phyloP scores from a whole-genome alignment of 768 basidiomycete species.

The Terana coerulea region DNA sequence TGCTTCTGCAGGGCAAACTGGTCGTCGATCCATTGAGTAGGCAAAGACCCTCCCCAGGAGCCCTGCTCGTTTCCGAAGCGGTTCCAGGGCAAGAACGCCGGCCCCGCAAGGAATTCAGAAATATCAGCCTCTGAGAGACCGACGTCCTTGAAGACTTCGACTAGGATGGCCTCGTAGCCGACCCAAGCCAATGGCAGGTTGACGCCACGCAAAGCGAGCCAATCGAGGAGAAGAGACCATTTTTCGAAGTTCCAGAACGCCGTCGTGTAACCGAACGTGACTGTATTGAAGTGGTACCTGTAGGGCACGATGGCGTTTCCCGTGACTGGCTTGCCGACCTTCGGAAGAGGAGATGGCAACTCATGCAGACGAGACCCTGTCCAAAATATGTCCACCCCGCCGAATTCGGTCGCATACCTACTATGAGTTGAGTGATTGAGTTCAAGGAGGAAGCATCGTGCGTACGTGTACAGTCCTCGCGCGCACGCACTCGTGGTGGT shows the following conservation, averaged over 20 bases:
- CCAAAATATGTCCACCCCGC: constrained; percentile 41
- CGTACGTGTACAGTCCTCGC: constrained; percentile 36
- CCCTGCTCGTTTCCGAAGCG: constrained; percentile 41
- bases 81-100: constrained; percentile 40
- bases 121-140: constrained; percentile 36
- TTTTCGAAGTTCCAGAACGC: constrained; percentile 37
- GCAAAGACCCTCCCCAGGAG: constrained; percentile 34
- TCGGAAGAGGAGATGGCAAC: constrained; percentile 28
- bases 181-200: constrained; percentile 41
- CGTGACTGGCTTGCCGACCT: constrained; percentile 28
- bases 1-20: constrained; percentile 35
- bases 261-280: constrained; percentile 39
- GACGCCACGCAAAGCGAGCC: constrained; percentile 38
- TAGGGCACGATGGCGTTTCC: constrained; percentile 34
- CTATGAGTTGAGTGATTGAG: background rate
- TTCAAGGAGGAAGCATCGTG: background rate
- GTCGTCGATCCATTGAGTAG: constrained; percentile 35
- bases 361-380: constrained; percentile 35
- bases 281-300: constrained; percentile 40
- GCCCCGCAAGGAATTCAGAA: constrained; percentile 31
- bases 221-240: constrained; percentile 38
- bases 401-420: constrained; percentile 35
- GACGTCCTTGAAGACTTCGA: constrained; percentile 34
- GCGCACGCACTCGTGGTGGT: constrained; percentile 35
- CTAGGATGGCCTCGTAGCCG: constrained; percentile 36